Percentiles rank a stretch among this genome's conserved stretches.
These are phyloP conservation scores for Colletotrichum godetiae DNA, from an alignment of 2,329 filamentous ascomycete species.

Conservation along the genomic window DNA sequence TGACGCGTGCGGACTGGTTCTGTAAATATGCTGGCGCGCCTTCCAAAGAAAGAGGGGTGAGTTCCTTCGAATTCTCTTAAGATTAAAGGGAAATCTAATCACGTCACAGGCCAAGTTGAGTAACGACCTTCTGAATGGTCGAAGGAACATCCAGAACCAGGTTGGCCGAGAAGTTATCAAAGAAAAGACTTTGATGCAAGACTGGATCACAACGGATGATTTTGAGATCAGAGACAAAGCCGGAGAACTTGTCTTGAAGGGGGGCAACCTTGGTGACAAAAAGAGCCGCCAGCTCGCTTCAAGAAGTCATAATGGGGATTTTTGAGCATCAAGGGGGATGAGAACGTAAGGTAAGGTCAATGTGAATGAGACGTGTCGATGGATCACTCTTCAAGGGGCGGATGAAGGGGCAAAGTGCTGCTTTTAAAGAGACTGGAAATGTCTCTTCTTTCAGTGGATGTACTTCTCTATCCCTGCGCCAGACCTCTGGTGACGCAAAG, in stretches of 20 bases:
- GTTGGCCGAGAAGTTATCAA: conserved; percentile 16
- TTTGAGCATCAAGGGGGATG: too few relatives aligned
- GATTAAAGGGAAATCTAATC: not conserved
- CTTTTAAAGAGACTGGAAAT: too few relatives aligned
- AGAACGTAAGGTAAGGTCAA: too few relatives aligned
- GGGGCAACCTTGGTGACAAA: not conserved
- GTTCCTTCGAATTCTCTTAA: not conserved
- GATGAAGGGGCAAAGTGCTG: too few relatives aligned
- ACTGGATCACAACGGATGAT: conserved; percentile 3
- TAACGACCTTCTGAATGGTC: conserved; percentile 21
- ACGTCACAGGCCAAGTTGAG: not conserved
- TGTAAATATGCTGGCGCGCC: conserved; percentile 16
- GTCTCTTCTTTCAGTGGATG: too few relatives aligned
- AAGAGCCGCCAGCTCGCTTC: not conserved
- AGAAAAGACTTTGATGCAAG: not conserved
- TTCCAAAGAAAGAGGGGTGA: conserved; percentile 2
- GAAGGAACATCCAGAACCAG: conserved; percentile 16
- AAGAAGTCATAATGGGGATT: too few relatives aligned
- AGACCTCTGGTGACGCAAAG: too few relatives aligned
- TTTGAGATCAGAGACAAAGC: conserved; percentile 7
- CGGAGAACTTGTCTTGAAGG: not conserved
- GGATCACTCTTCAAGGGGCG: too few relatives aligned
- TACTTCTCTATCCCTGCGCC: too few relatives aligned
- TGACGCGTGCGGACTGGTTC: conserved; percentile 16
- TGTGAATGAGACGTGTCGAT: too few relatives aligned